These are phyloP conservation scores for Diospyros lotus DNA, from an alignment of 148 eudicot species.

Conservation along the genomic window DNA sequence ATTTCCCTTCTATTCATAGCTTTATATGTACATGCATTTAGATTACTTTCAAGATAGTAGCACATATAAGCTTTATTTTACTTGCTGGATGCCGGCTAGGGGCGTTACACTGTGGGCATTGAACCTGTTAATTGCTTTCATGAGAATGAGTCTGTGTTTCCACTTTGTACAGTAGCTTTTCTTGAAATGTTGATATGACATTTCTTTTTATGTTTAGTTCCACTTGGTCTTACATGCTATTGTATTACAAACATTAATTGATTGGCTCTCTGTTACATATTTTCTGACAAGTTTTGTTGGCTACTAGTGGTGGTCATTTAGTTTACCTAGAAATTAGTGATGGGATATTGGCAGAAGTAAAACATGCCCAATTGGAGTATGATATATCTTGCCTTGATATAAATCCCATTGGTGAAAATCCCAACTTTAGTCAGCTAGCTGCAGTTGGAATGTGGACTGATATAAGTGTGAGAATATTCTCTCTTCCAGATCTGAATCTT, in stretches of 20 bases:
- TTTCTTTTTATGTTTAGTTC: background rate
- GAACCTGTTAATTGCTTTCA: too few species aligned
- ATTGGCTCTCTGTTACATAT: background rate
- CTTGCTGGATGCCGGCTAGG: too few species aligned
- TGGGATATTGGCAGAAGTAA: slow-evolving; percentile 63
- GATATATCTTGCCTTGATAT: slow-evolving; percentile 94
- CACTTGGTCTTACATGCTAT: background rate
- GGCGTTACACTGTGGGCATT: too few species aligned
- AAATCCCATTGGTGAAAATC: slow-evolving; percentile 81
- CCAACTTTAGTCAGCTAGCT: slow-evolving; percentile 74
- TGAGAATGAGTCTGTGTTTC: too few species aligned
- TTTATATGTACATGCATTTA: too few species aligned
- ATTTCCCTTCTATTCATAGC: too few species aligned
- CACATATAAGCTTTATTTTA: too few species aligned
- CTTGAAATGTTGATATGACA: background rate
- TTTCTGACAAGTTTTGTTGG: slow-evolving; percentile 67
- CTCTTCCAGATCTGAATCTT: too few species aligned
- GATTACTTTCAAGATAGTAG: too few species aligned
- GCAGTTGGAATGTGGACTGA: slow-evolving; percentile 99
- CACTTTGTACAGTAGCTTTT: background rate
- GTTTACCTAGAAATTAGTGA: slow-evolving; percentile 91
- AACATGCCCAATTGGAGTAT: slow-evolving; percentile 70
- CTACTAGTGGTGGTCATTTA: slow-evolving; percentile 90
- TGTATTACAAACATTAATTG: slow-evolving; percentile 1
- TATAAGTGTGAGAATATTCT: slow-evolving; percentile 85